These are phyloP conservation scores for Albatrellus ellisii DNA, from an alignment of 768 basidiomycete genomes.

Conservation along the genomic window DNA sequence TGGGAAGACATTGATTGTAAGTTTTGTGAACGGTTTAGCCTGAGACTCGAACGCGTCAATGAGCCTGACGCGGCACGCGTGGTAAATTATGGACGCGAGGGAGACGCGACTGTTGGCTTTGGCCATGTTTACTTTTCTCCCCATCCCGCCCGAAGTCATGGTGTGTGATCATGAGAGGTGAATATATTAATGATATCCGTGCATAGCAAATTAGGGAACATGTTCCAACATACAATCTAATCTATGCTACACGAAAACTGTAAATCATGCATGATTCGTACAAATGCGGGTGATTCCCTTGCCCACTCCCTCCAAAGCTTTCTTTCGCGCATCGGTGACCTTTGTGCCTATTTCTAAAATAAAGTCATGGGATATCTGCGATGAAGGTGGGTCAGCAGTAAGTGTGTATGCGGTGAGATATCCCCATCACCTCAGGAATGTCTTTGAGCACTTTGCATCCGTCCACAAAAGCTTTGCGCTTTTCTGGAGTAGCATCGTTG, in stretches of 20 bases:
- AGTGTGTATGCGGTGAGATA: constrained; percentile 2
- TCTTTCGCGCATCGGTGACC: constrained; percentile 56
- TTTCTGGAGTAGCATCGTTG: constrained; percentile 36
- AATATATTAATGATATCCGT: too few species aligned
- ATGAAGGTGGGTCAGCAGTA: not conserved
- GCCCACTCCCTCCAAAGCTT: constrained; percentile 55
- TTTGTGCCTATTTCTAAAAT: constrained; percentile 48
- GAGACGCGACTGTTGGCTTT: too few species aligned
- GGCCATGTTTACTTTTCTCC: too few species aligned
- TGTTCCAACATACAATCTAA: too few species aligned
- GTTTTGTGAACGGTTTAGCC: too few species aligned
- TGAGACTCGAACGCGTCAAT: too few species aligned
- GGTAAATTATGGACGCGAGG: too few species aligned
- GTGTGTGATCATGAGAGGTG: too few species aligned
- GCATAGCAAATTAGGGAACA: too few species aligned
- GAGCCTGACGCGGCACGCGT: too few species aligned
- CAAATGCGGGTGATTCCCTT: constrained; percentile 52
- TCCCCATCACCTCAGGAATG: constrained; percentile 25
- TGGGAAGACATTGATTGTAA: too few species aligned
- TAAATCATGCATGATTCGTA: constrained; percentile 19
- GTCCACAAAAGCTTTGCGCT: constrained; percentile 37
- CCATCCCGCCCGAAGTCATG: too few species aligned
- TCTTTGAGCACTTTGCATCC: constrained; percentile 31
- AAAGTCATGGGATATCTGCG: constrained; percentile 53
- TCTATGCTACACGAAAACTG: not conserved